Base-by-base conservation (phyloP, 768 basidiomycete species). In the Peribolospora baueri region DNA sequence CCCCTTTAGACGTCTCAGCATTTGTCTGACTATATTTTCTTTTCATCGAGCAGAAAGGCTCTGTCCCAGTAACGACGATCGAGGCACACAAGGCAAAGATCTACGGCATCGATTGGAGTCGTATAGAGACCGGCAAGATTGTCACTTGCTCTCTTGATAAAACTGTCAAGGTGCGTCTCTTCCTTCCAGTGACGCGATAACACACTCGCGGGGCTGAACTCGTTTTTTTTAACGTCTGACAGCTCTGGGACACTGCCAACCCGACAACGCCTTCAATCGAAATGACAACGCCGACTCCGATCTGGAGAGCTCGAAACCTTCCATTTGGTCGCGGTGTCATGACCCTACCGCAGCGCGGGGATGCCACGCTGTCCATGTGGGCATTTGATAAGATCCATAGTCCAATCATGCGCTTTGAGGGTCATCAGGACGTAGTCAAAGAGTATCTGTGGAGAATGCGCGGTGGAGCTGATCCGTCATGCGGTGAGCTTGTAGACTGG, bases 51-150 rank as follows among this genome's bases (percentile, higher is more conserved):
- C 60, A 88, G 81, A 91, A 88, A 79, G 86, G 85, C 6, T 87
- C 83, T 5, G 72, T 88, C 6, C 84, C 85, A 2, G 69, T 84
- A 5, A 73, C 76, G 8, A 73, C 73, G 5, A 80, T 95, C 56
- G 71, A 73, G 39, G 90, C 85, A 0, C 90, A 97, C 63, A 71
- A 70, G n/a, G 77, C 84, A 42, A 87, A 88, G 68, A 93, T 95
- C 48, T 95, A 98, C 59, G 93, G 93, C 2, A 87, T 98, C 54
- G 91, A 97, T 67, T 98, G 91, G 90, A 80, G 85, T 5, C 79
- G 85, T 52, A 70, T 74, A 13, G 68, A 72, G 46, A 69, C 73
- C n/a, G 74, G 80, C 61, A 81, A 88, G 65, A 74, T 98, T 42
- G 78, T 91, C 7, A 95, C 91, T 1, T 98, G 93, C 64, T 90